phyloP scores from a whole-genome alignment of 352 stramenopile genomes.

The Albugo laibachii region DNA sequence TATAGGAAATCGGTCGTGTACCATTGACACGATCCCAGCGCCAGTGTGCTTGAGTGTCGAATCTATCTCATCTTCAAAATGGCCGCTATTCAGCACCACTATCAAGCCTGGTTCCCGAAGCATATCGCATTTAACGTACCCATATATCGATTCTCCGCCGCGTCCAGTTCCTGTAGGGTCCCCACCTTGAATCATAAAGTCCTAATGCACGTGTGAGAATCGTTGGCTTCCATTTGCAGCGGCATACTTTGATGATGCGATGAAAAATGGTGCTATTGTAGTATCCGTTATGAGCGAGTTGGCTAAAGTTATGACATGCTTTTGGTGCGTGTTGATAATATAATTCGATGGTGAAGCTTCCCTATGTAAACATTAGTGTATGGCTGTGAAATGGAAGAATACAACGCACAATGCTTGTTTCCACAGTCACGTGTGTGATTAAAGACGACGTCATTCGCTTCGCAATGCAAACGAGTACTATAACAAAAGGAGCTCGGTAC shows the following conservation, averaged over 20 bases:
- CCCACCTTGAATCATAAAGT: conserved; percentile 94
- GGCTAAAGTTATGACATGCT: conserved; percentile 85
- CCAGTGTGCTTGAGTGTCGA: conserved; percentile 87
- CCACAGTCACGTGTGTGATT: neutral
- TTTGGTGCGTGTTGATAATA: conserved; percentile 85
- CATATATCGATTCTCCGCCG: conserved; percentile 85
- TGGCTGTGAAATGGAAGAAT: neutral
- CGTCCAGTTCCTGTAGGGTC: conserved; percentile 86
- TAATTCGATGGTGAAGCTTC: conserved; percentile 84
- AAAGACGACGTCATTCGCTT: neutral
- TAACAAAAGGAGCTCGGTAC: too few relatives aligned
- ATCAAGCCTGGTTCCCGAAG: neutral
- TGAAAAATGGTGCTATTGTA: conserved; percentile 95
- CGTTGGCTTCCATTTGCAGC: neutral
- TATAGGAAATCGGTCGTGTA: conserved; percentile 7
- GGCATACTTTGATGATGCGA: conserved; percentile 76
- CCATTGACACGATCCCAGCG: conserved; percentile 80
- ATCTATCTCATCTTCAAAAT: conserved; percentile 89
- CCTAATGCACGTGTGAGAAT: conserved; percentile 10
- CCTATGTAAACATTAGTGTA: conserved; percentile 12
- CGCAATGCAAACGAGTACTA: too few relatives aligned
- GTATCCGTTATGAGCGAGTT: conserved; percentile 83
- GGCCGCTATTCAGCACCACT: conserved; percentile 20
- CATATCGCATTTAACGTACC: conserved; percentile 14
- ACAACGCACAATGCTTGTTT: neutral